Evolutionary conservation across 1,139 yeast species (phyloP).

Genomic region (Candida glucosophila): DNA sequence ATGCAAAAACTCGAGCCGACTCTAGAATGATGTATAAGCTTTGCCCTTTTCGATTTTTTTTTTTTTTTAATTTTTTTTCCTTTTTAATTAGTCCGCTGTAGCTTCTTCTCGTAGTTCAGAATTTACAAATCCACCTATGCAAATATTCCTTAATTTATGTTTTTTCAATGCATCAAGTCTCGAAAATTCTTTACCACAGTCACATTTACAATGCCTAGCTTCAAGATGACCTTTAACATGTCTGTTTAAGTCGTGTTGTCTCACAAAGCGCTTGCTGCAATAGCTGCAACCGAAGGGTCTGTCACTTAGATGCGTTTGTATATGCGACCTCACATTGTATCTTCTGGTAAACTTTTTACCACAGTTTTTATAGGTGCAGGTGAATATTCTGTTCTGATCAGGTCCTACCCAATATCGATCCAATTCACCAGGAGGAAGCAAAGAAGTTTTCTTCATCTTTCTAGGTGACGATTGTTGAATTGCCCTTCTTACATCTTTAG

Average conservation of each 20-base stretch:
- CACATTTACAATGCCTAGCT: slow-evolving; percentile 61
- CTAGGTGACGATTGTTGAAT: slow-evolving; percentile 35
- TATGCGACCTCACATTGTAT: slow-evolving; percentile 90
- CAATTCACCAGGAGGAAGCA: slow-evolving; percentile 83
- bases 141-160: slow-evolving; percentile 72
- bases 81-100: too few species aligned
- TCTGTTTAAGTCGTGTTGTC: slow-evolving; percentile 89
- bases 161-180: slow-evolving; percentile 82
- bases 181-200: slow-evolving; percentile 88
- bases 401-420: slow-evolving; percentile 83
- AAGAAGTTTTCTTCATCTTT: slow-evolving; percentile 52
- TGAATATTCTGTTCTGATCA: slow-evolving; percentile 54
- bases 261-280: slow-evolving; percentile 68
- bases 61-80: too few species aligned
- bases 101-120: too few species aligned
- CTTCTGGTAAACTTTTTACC: slow-evolving; percentile 80
- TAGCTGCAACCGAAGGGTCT: slow-evolving; percentile 64
- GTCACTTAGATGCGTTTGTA: slow-evolving; percentile 93
- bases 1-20: too few species aligned
- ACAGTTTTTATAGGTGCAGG: slow-evolving; percentile 73
- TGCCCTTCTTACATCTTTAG: slow-evolving; percentile 28
- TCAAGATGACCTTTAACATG: slow-evolving; percentile 85
- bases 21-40: too few species aligned
- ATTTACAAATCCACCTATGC: slow-evolving; percentile 54
- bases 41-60: too few species aligned